Evolutionary conservation across 2,329 filamentous ascomycete genomes (phyloP).

Genomic region (Setomelanomma holmii): DNA sequence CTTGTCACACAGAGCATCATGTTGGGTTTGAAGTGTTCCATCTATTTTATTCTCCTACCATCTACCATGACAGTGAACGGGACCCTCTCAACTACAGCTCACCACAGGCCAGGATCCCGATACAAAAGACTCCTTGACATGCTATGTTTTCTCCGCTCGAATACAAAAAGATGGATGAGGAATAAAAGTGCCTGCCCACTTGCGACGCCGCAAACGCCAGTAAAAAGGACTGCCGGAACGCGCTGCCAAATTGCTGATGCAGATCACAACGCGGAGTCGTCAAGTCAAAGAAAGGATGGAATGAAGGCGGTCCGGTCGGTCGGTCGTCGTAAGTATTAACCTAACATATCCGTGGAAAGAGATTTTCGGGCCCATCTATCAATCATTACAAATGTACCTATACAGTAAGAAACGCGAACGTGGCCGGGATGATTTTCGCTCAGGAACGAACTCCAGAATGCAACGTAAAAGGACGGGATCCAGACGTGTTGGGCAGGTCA

Average conservation of each 20-base stretch:
- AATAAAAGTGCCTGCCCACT: constrained; percentile 32
- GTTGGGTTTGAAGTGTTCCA: constrained; percentile 15
- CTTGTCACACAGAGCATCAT: no score
- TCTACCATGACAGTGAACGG: constrained; percentile 28
- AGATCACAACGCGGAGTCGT: constrained; percentile 27
- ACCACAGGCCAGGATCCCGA: constrained; percentile 18
- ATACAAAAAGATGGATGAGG: constrained; percentile 28
- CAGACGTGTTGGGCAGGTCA: constrained; percentile 24
- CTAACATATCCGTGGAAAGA: constrained; percentile 35
- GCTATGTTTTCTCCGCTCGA: constrained; percentile 37
- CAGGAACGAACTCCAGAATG: constrained; percentile 45
- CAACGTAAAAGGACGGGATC: constrained; percentile 34
- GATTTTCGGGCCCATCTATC: constrained; percentile 49
- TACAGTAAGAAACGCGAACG: constrained; percentile 42
- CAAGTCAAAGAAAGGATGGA: constrained; percentile 31
- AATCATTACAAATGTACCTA: constrained; percentile 52
- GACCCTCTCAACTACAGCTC: constrained; percentile 19
- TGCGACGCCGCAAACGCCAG: constrained; percentile 38
- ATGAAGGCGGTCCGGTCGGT: constrained; percentile 35
- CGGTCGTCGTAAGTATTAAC: constrained; percentile 40
- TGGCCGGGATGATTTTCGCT: constrained; percentile 38
- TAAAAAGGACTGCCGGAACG: constrained; percentile 28
- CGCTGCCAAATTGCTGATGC: constrained; percentile 22
- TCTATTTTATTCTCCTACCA: constrained; percentile 31
- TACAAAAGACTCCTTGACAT: constrained; percentile 35